phyloP scores from a whole-genome alignment of 495 filamentous ascomycete genomes.

The Neurospora sublineolata region DNA sequence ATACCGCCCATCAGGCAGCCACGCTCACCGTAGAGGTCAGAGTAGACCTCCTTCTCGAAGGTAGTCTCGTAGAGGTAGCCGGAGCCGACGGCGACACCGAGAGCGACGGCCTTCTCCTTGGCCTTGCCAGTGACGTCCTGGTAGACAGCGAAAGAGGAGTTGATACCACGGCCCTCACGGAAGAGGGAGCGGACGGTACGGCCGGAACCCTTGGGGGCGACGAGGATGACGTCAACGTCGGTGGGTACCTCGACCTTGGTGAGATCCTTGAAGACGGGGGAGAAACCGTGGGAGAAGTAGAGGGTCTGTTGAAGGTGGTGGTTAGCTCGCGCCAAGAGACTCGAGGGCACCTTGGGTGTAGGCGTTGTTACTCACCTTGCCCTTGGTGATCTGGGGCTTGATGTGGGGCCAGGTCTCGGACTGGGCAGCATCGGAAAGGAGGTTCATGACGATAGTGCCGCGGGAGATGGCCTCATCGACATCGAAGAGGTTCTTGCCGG shows the following conservation, averaged over 20 bases:
- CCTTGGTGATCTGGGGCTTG: slow-evolving; percentile 96
- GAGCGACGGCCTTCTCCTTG: slow-evolving; percentile 93
- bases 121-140: slow-evolving; percentile 97
- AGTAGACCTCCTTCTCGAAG: slow-evolving; percentile 99
- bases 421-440: slow-evolving; percentile 94
- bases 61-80: slow-evolving; percentile 99
- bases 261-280: slow-evolving; percentile 97
- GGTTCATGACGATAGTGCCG: slow-evolving; percentile 97
- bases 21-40: slow-evolving; percentile 97
- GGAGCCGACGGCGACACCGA: slow-evolving; percentile 89
- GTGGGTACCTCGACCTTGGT: slow-evolving; percentile 95
- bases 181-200: slow-evolving; percentile 96
- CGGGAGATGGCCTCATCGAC: slow-evolving; percentile 87
- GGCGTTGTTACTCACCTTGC: slow-evolving; percentile 52
- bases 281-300: slow-evolving; percentile 99
- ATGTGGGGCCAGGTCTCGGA: slow-evolving; percentile 95
- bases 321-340: neutral
- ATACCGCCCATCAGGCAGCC: slow-evolving; percentile 99
- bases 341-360: neutral
- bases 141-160: slow-evolving; percentile 96
- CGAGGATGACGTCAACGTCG: slow-evolving; percentile 97
- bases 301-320: slow-evolving; percentile 53
- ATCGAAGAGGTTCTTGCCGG: slow-evolving; percentile 96
- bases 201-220: slow-evolving; percentile 96
- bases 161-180: slow-evolving; percentile 96